A percentile compares a stretch with the other conserved stretches of the same genome.
These are phyloP conservation scores for Leccinum subrobustum DNA, from an alignment of 1,284 basidiomycete genomes.

Conservation along the genomic window DNA sequence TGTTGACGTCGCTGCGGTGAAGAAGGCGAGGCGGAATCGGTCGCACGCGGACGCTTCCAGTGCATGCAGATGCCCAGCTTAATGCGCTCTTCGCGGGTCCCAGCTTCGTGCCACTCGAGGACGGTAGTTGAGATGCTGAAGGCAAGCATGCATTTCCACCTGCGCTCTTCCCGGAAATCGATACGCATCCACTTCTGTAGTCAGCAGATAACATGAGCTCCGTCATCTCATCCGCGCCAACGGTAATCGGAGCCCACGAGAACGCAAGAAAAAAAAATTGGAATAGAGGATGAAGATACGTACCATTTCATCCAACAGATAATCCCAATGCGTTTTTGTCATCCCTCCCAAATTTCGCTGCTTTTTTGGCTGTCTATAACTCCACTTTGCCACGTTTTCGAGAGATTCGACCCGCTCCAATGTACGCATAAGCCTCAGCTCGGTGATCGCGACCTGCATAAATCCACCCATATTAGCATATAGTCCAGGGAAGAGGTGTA, in stretches of 20 bases:
- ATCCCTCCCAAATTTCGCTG: constrained; percentile 79
- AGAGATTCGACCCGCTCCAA: constrained; percentile 86
- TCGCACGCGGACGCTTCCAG: constrained; percentile 52
- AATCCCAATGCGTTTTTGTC: constrained; percentile 93
- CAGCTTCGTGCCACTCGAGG: constrained; percentile 84
- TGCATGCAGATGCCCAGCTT: constrained; percentile 67
- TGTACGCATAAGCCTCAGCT: constrained; percentile 74
- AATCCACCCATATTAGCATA: constrained; percentile 1
- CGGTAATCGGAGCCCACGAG: neutral
- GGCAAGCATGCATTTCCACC: constrained; percentile 90
- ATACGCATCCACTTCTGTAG: constrained; percentile 92
- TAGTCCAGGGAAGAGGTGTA: neutral
- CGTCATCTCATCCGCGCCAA: neutral
- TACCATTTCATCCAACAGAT: constrained; percentile 95
- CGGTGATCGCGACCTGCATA: constrained; percentile 68
- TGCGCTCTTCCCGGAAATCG: constrained; percentile 92
- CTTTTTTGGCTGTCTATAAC: constrained; percentile 94
- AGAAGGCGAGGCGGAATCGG: constrained; percentile 15
- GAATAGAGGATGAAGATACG: constrained; percentile 25
- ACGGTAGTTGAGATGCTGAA: constrained; percentile 84
- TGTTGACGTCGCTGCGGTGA: constrained; percentile 27
- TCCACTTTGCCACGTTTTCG: constrained; percentile 85
- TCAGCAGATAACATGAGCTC: constrained; percentile 8
- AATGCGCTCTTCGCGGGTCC: constrained; percentile 61
- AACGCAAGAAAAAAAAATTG: neutral